These are phyloP conservation scores for Pleurotus tuber-regium DNA, from an alignment of 768 basidiomycete species.

Conservation along the genomic window DNA sequence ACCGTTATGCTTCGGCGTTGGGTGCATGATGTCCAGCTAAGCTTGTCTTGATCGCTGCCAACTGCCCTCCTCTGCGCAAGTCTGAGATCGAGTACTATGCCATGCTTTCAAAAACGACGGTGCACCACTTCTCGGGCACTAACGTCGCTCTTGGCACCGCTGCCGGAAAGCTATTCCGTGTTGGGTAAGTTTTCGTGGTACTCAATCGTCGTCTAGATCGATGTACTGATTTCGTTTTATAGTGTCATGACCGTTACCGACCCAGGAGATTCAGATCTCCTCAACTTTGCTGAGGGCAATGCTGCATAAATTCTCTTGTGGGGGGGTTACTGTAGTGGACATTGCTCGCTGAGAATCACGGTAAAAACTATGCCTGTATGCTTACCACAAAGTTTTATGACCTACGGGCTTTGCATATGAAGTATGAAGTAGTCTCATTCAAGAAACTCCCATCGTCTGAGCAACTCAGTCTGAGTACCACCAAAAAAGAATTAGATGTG, in stretches of 20 bases:
- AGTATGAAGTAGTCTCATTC: too few species aligned
- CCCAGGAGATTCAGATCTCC: conserved; percentile 95
- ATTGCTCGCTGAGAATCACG: too few species aligned
- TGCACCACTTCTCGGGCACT: conserved; percentile 97
- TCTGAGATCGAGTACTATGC: conserved; percentile 99
- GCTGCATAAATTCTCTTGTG: too few species aligned
- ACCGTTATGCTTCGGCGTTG: too few species aligned
- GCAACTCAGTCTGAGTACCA: too few species aligned
- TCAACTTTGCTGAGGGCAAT: conserved; percentile 77
- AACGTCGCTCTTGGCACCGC: conserved; percentile 99
- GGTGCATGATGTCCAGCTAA: conserved; percentile 72
- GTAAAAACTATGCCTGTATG: too few species aligned
- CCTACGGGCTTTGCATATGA: too few species aligned
- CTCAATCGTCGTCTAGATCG: not conserved
- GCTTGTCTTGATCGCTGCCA: conserved; percentile 97
- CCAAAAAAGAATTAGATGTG: not conserved
- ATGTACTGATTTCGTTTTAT: conserved; percentile 5
- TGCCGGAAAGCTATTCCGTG: conserved; percentile 98
- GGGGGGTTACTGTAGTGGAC: too few species aligned
- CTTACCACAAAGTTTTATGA: too few species aligned
- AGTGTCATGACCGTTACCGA: conserved; percentile 98
- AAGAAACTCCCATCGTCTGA: too few species aligned
- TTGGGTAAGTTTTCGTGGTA: conserved; percentile 63
- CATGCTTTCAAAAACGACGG: conserved; percentile 98
- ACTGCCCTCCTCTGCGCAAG: conserved; percentile 98